Evolutionary conservation across 2,329 filamentous ascomycete species (phyloP), one percentile per base, ranked within the genome.

Genomic region (Pestalotiopsis fici): DNA sequence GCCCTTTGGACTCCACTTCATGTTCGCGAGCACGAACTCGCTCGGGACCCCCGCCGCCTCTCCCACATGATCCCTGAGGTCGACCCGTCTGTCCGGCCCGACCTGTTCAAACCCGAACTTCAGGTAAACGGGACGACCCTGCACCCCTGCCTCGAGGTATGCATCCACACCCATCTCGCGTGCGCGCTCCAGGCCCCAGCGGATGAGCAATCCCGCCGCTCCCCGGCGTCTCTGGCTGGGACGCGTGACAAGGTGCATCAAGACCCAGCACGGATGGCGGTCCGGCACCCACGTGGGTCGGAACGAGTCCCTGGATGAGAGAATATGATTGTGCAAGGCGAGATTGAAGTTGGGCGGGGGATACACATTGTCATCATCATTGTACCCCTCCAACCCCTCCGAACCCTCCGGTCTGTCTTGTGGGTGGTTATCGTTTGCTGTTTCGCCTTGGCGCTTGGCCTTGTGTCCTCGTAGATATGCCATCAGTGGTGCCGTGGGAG

Each of bases 181-280:
- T 1, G 59, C 59, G 23, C 55, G 23, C 23, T 67, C 28, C 59
- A 64, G 39, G n/a, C 64, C 64, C 64, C 64, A 65, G 50, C 64
- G 64, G 28, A 65, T 27, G 27, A 71, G 66, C 21, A 69, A 65
- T 6, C 62, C 69, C 9, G 66, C 66, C 18, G 66, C 66, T 31
- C 66, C 66, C n/a, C 61, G 47, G 25, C 66, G 59, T 9, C 66
- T 39, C n/a, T 65, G 66, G 3, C 69, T 70, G 5, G 67, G 31
- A 3, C 65, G 55, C 11, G 71, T 72, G 18, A 71, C 69, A 43
- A 72, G 63, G 67, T 72, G 71, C 71, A 71, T 72, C 66, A 72
- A 18, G 21, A 72, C 69, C 71, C 70, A 72, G 54, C 69, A 71
- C 1, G 71, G 67, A 28, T 60, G 18, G 31, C 61, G 59, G n/a